phyloP scores from a whole-genome alignment of 2,329 filamentous ascomycete genomes.

The Bipolaris zeicola region DNA sequence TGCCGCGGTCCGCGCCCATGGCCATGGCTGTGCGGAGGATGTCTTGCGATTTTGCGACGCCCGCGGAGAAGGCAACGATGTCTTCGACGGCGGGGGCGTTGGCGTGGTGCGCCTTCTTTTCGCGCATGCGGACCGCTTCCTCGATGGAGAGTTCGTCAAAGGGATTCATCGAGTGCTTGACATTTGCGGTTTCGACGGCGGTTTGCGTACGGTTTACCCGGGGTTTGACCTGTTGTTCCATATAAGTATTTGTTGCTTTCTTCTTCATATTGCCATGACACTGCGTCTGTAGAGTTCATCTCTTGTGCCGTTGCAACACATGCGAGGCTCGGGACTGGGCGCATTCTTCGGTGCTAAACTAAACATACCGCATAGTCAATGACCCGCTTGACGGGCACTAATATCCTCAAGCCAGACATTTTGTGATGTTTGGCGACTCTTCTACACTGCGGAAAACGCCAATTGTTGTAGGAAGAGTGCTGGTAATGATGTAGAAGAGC shows the following conservation, averaged over 20 bases:
- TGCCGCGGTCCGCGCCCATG: conserved; percentile 92
- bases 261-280: too few species aligned
- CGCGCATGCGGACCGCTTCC: conserved; percentile 92
- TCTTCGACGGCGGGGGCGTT: conserved; percentile 68
- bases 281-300: neutral
- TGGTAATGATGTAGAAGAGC: conserved; percentile 12
- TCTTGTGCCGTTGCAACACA: neutral
- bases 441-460: neutral
- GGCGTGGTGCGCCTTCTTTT: conserved; percentile 64
- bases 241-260: too few species aligned
- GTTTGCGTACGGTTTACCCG: conserved; percentile 75
- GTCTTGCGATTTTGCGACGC: conserved; percentile 85
- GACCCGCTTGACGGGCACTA: conserved; percentile 63
- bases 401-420: conserved; percentile 58
- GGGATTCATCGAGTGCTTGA: conserved; percentile 98
- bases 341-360: neutral
- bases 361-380: conserved; percentile 62
- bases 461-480: conserved; percentile 2
- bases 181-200: conserved; percentile 86
- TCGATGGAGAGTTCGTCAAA: conserved; percentile 99
- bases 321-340: neutral
- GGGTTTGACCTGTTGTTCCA: conserved; percentile 64
- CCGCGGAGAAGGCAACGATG: conserved; percentile 87
- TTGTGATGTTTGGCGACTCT: neutral
- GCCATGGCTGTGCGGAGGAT: conserved; percentile 96